phyloP scores from a whole-genome alignment of 257 asterid species.

The Verbena officinalis region DNA sequence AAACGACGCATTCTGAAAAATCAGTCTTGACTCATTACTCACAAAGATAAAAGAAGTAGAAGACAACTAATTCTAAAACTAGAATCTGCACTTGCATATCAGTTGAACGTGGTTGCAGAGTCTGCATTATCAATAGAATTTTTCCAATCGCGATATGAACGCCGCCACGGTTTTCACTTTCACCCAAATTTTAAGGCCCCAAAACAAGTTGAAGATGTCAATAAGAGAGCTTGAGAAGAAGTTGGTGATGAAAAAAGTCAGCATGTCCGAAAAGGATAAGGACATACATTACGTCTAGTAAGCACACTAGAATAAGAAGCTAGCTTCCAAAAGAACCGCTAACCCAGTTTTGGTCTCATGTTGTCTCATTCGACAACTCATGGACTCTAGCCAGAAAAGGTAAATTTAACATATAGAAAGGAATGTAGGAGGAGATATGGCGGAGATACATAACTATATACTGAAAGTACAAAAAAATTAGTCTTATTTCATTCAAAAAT shows the following conservation, averaged over 20 bases:
- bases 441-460: background rate
- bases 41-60: background rate
- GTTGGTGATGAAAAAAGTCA: background rate
- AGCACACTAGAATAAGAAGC: background rate
- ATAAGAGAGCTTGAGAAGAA: constrained; percentile 14
- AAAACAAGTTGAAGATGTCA: constrained; percentile 11
- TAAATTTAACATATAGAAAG: background rate
- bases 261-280: background rate
- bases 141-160: background rate
- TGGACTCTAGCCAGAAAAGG: background rate
- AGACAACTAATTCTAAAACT: constrained; percentile 4
- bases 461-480: background rate
- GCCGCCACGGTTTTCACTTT: constrained; percentile 1
- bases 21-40: constrained; percentile 5
- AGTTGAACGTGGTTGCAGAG: constrained; percentile 10
- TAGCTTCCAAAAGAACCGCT: background rate
- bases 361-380: background rate
- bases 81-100: constrained; percentile 21
- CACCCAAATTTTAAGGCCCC: constrained; percentile 19
- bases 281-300: background rate
- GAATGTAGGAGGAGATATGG: background rate
- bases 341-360: background rate
- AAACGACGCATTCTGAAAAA: constrained; percentile 9
- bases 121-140: constrained; percentile 1
- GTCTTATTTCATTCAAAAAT: background rate